Base-by-base conservation (phyloP, 129 eudicot species). In the Helichrysum umbraculigerum region DNA sequence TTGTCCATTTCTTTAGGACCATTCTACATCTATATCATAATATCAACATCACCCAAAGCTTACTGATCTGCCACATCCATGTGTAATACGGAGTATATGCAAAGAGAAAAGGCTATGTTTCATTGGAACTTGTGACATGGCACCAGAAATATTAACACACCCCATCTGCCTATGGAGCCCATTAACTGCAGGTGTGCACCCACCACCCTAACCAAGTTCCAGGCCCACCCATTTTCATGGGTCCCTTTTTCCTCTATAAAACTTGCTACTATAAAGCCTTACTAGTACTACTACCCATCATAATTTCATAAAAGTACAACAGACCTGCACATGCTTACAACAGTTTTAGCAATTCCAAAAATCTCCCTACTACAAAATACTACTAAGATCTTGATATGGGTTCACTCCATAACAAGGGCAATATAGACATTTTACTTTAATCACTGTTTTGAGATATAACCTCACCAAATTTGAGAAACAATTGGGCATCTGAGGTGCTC, bases 401-500 rank as follows among this genome's bases (percentile, higher is more conserved):
- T 6, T 14, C 16, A 20, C 77, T 59, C 30, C 71, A 42, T 62
- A 62, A 33, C 54, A 80, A 47, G 79, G 84, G 30, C 79, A 57
- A 74, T 80, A 80, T 74, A 74, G 79, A 80, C 84, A 80, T 68
- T 80, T 74, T 25, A 56, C 78, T 52, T 72, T 79, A 76, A 70
- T 54, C 83, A 67, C 89, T 91, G 86, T 89, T 95, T 83, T 95
- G 95, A 32, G 99, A 91, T 57, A 95, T 95, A n/a, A 89, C 96
- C 82, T 95, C 94, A 54, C 96, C 97, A 68, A 95, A 95, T 69
- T 91, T 91, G 4, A 91, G 91, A 76, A 95, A 95, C 47, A 95
- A 92, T 73, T 95, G 94, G 21, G 97, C 99, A 81, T 95, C 99
- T 3, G 99, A 91, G 28, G 97, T 91, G 87, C 99, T 95, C 82